These are phyloP conservation scores for Diaporthe sp. DNA, from an alignment of 2,329 filamentous ascomycete genomes.

Conservation along the genomic window DNA sequence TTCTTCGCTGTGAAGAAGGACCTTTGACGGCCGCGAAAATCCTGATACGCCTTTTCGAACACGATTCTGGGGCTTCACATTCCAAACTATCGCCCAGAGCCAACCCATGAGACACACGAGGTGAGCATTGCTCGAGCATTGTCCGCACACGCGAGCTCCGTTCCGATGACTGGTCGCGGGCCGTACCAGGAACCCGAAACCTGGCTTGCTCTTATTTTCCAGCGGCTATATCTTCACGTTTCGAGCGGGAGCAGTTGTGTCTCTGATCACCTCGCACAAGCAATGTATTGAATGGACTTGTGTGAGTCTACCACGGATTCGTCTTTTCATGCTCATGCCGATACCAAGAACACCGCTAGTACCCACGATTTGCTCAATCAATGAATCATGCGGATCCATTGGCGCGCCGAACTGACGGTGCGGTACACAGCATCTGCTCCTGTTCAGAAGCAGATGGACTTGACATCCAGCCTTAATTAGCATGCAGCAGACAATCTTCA, in stretches of 20 bases:
- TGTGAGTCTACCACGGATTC: not conserved
- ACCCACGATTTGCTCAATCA: not conserved
- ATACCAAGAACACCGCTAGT: not conserved
- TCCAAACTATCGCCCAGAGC: no score
- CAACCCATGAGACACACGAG: not conserved
- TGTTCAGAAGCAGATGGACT: not conserved
- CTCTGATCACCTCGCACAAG: not conserved
- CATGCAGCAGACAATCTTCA: not conserved
- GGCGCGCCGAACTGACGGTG: not conserved
- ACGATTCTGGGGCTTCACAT: not conserved
- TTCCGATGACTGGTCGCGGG: not conserved
- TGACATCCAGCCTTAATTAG: no score
- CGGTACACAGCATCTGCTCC: not conserved
- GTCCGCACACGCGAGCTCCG: not conserved
- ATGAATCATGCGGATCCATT: not conserved
- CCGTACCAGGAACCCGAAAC: not conserved
- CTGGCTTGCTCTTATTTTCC: not conserved
- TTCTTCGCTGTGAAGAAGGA: slow-evolving; percentile 84
- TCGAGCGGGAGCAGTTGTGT: not conserved
- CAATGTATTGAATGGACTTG: not conserved
- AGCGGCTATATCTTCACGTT: not conserved
- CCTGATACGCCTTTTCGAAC: not conserved
- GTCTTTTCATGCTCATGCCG: not conserved
- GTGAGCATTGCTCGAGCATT: not conserved
- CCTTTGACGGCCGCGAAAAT: not conserved